Percentiles rank a stretch among this genome's conserved stretches.
phyloP scores from a whole-genome alignment of 2,329 filamentous ascomycete genomes.

The Talaromyces sp. region DNA sequence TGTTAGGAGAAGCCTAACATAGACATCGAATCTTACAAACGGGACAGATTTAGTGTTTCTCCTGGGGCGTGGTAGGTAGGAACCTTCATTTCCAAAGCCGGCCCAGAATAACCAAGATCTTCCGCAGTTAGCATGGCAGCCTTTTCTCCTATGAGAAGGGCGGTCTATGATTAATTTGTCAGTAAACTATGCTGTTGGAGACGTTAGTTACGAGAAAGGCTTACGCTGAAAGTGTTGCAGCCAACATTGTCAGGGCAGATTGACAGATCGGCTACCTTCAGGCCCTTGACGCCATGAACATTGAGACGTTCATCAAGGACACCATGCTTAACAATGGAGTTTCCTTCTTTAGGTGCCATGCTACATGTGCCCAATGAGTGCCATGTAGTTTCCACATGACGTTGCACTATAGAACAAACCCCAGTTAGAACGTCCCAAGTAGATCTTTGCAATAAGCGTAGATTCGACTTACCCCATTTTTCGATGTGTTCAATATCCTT shows the following conservation, averaged over 20 bases:
- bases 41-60: constrained; percentile 27
- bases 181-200: background rate
- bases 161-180: constrained; percentile 44
- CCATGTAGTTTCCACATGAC: constrained; percentile 73
- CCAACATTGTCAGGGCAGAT: constrained; percentile 77
- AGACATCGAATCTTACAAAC: constrained; percentile 18
- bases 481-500: constrained; percentile 55
- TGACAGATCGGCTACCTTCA: constrained; percentile 71
- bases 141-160: constrained; percentile 72
- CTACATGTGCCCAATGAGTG: constrained; percentile 65
- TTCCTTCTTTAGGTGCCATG: constrained; percentile 71
- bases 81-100: constrained; percentile 71
- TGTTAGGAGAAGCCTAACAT: background rate
- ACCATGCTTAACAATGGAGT: constrained; percentile 69
- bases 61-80: constrained; percentile 55
- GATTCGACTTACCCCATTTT: constrained; percentile 49
- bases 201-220: constrained; percentile 5
- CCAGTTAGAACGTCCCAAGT: background rate
- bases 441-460: background rate
- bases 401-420: constrained; percentile 45
- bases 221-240: constrained; percentile 55
- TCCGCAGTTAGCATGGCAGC: constrained; percentile 64
- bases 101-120: constrained; percentile 68
- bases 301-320: constrained; percentile 73
- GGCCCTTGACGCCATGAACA: constrained; percentile 69